These are phyloP conservation scores for Pichia pseudocactophila DNA, from an alignment of 805 yeast species.

Conservation along the genomic window DNA sequence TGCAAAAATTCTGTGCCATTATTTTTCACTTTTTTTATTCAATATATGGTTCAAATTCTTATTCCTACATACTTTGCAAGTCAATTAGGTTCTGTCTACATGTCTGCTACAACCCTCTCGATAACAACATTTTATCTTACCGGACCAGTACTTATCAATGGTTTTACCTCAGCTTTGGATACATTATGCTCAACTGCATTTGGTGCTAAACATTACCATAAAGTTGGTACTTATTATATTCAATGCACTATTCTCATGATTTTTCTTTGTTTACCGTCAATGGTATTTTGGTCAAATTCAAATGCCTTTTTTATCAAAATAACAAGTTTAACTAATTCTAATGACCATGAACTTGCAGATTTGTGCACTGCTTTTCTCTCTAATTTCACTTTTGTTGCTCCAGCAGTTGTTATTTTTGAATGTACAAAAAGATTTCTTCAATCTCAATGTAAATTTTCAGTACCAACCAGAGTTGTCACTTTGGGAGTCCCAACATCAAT, in stretches of 20 bases:
- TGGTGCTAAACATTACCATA: conserved; percentile 52
- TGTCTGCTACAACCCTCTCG: conserved; percentile 65
- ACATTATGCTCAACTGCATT: conserved; percentile 70
- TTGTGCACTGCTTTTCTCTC: conserved; percentile 49
- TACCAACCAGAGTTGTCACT: conserved; percentile 59
- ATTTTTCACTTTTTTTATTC: conserved; percentile 57
- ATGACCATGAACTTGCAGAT: conserved; percentile 31
- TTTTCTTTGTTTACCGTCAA: conserved; percentile 45
- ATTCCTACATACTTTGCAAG: conserved; percentile 69
- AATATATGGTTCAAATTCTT: conserved; percentile 61
- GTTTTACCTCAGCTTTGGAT: conserved; percentile 65
- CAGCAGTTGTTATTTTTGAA: conserved; percentile 60
- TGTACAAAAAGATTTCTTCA: conserved; percentile 65
- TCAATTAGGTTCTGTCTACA: conserved; percentile 51
- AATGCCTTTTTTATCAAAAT: conserved; percentile 33
- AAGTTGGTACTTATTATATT: conserved; percentile 59
- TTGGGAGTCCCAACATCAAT: conserved; percentile 63
- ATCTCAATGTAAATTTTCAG: conserved; percentile 68
- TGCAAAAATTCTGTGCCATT: conserved; percentile 42
- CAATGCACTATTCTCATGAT: conserved; percentile 50
- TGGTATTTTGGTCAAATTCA: conserved; percentile 50
- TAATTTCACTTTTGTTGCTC: conserved; percentile 49
- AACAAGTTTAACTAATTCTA: conserved; percentile 18
- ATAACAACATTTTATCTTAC: conserved; percentile 68
- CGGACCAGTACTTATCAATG: conserved; percentile 66